Base-by-base conservation (phyloP, 2,329 filamentous ascomycete species). In the Penicillium sp. region DNA sequence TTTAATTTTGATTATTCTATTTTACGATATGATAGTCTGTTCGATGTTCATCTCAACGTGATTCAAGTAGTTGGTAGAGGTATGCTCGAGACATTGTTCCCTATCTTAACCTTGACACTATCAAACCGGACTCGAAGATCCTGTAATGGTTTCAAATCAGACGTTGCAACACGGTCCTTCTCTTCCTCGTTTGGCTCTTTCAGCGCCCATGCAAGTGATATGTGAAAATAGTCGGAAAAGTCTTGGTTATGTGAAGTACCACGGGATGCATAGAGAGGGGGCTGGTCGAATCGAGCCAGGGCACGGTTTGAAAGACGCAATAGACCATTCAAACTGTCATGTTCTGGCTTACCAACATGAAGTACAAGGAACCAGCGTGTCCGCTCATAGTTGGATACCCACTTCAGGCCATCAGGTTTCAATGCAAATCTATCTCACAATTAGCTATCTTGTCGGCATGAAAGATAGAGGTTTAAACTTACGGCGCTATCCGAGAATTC, bases 141-240 rank as follows among this genome's bases (percentile, higher is more conserved):
- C 10, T 61, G 66, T 11, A 84, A 53, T 8, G 56, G 66, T 3
- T 60, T 67, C 13, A 69, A 53, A 46, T 69, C 59, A 27, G 73
- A 59, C 9, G 35, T 33, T 14, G 59, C 52, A 22, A 74, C 57
- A 26, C 67, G 67, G 49, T 71, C 60, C 16, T 68, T 66, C 14
- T 82, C 67, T 33, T 82, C 78, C 3, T 76, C 57, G 6, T 73
- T 78, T 0, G 85, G 87, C 43, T 78, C 71, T 10, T 79, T 74
- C 60, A 93, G 81, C 1, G 84, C 89, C 95, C 93, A 98, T 0
- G 89, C 95, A 55, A 99, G 85, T 46, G 92, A 96, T 58, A 98
- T 78, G 74, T 99, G 95, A 69, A 97, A 97, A 22, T 83, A 85
- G 49, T 81, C 73, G 4, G 82, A 81, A 53, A 73, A 72, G 64